Evolutionary conservation across 163 green algal genomes (phyloP), one percentile per base, ranked within the genome.

Genomic region (Scenedesmus sp.): DNA sequence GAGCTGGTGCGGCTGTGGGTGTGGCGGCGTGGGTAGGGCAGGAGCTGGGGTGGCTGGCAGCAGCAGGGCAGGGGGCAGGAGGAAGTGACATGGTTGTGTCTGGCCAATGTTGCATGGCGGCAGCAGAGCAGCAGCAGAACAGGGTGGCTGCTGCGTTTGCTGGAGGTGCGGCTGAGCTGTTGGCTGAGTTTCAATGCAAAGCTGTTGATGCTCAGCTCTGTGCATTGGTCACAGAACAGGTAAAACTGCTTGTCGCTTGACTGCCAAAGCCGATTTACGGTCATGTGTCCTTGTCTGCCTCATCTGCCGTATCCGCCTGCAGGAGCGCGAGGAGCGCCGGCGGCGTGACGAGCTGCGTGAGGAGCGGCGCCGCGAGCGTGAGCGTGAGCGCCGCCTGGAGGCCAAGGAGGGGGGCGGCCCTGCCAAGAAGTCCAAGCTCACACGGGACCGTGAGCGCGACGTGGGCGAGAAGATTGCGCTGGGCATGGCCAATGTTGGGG

Each of bases 381-480:
- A 99, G 95, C 93, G 98, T 10, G 98, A 99, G 94, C 93, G 97
- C 52, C 94, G 98, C 57, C 94, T 99, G 46, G 98, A 99, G 89
- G 94, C 96, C 6, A 91, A 92, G 46, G 96, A 98, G 73, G 95
- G 95, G n/a, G 93, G 96, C 64, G 97, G 95, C 8, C 85, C 85
- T 34, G 66, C 76, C 12, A 99, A 99, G 96, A 97, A 97, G 93
- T 97, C 91, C 92, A 99, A 99, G 93, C 93, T 99, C 81, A 99
- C 98, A 13, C 96, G 98, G 57, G 98, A 99, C 94, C 92, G 96
- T 20, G 98, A 99, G 90, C 94, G 98, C 52, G 98, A 99, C 93
- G 96, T 99, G 84, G 97, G 94, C 55, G 98, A 99, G 93, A 98
- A 97, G 94, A 88, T 95, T 73, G 92, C 91, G 5, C 91, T 96